These are phyloP conservation scores for Lineolata rhizophorae DNA, from an alignment of 495 filamentous ascomycete species.

Conservation along the genomic window DNA sequence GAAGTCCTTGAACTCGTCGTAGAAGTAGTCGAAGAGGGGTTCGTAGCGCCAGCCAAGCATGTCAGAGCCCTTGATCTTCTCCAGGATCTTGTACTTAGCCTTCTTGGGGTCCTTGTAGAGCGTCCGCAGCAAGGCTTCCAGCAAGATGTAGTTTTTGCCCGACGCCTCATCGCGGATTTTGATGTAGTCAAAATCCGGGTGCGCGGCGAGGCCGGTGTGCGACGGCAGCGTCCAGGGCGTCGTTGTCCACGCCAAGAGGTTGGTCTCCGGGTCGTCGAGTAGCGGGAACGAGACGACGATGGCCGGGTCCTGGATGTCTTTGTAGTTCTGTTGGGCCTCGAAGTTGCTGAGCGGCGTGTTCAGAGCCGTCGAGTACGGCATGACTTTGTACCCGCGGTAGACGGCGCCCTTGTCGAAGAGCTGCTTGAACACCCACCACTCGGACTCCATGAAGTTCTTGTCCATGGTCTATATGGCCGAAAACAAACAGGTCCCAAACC, in stretches of 20 bases:
- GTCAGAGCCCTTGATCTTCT: slow-evolving; percentile 61
- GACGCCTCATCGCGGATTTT: slow-evolving; percentile 70
- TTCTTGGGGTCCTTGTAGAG: slow-evolving; percentile 95
- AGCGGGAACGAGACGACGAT: slow-evolving; percentile 78
- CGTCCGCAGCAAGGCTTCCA: slow-evolving; percentile 65
- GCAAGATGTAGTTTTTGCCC: slow-evolving; percentile 67
- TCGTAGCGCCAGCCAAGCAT: slow-evolving; percentile 88
- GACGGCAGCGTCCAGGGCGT: slow-evolving; percentile 93
- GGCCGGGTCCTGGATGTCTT: slow-evolving; percentile 84
- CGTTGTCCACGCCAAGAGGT: slow-evolving; percentile 76
- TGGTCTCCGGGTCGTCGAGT: slow-evolving; percentile 48
- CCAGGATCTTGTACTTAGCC: slow-evolving; percentile 76
- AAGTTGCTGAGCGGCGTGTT: slow-evolving; percentile 85
- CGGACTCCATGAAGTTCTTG: slow-evolving; percentile 80
- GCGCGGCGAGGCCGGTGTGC: slow-evolving; percentile 55
- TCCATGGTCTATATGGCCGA: slow-evolving; percentile 53
- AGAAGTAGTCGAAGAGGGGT: slow-evolving; percentile 85
- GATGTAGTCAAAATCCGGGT: slow-evolving; percentile 85
- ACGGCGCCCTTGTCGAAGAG: slow-evolving; percentile 74
- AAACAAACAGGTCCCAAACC: neutral
- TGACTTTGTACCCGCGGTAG: slow-evolving; percentile 74
- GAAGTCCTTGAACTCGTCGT: slow-evolving; percentile 73
- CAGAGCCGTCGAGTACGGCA: slow-evolving; percentile 87
- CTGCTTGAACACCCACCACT: slow-evolving; percentile 94
- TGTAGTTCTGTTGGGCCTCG: slow-evolving; percentile 85